These are phyloP conservation scores for Mycena kentingensis DNA, from an alignment of 768 basidiomycete genomes.

Conservation along the genomic window DNA sequence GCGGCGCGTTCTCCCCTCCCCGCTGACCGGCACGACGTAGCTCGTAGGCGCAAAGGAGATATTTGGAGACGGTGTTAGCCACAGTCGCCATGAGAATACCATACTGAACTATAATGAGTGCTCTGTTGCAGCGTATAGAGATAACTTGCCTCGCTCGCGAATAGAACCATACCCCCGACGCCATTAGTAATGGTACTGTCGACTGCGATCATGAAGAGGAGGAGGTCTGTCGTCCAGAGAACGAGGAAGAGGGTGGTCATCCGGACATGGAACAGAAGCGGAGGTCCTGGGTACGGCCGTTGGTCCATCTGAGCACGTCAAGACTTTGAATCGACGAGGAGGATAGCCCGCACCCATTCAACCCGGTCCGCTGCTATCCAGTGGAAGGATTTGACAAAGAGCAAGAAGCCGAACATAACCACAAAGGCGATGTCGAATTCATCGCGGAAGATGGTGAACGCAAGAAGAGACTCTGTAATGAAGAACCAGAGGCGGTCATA, in stretches of 20 bases:
- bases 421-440: conserved; percentile 93
- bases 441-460: conserved; percentile 96
- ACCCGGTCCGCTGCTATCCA: conserved; percentile 96
- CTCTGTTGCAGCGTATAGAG: conserved; percentile 15
- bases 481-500: conserved; percentile 98
- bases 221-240: conserved; percentile 72
- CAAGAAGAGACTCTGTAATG: conserved; percentile 92
- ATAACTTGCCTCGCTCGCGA: conserved; percentile 84
- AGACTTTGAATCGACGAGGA: not conserved
- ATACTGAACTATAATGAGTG: conserved; percentile 53
- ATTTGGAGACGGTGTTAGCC: conserved; percentile 78
- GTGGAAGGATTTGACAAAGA: conserved; percentile 97
- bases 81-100: conserved; percentile 84
- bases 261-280: conserved; percentile 81
- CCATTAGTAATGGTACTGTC: conserved; percentile 80
- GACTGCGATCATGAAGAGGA: conserved; percentile 78
- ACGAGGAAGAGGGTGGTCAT: conserved; percentile 73
- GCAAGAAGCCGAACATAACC: conserved; percentile 90
- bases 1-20: conserved; percentile 83
- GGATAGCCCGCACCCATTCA: conserved; percentile 73
- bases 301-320: conserved; percentile 85
- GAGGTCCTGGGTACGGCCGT: conserved; percentile 82
- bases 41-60: conserved; percentile 80
- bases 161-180: conserved; percentile 90
- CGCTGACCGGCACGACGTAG: conserved; percentile 72